These are phyloP conservation scores for Austroboletus niveus DNA, from an alignment of 1,284 basidiomycete genomes.

Conservation along the genomic window DNA sequence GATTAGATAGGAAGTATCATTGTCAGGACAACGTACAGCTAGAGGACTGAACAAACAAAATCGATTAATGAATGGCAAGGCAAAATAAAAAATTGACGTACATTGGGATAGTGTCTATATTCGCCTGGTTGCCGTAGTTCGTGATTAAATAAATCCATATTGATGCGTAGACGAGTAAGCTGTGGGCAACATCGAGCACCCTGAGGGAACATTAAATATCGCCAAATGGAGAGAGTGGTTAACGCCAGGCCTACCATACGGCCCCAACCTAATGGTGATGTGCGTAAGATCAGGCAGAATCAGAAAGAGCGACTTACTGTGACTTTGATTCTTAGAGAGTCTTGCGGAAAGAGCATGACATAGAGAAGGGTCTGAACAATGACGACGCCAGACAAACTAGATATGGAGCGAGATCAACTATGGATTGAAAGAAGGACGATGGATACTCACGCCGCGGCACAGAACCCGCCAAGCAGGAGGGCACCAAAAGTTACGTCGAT, in stretches of 20 bases:
- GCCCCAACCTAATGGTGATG: slow-evolving; percentile 22
- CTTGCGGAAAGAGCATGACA: slow-evolving; percentile 41
- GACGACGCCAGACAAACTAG: slow-evolving; percentile 45
- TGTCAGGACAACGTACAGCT: slow-evolving; percentile 35
- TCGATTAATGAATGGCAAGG: too few relatives aligned
- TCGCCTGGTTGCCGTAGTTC: slow-evolving; percentile 24
- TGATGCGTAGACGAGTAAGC: slow-evolving; percentile 27
- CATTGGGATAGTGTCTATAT: slow-evolving; percentile 27
- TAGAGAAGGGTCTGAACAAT: slow-evolving; percentile 43
- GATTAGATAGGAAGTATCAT: neutral
- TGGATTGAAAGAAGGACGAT: neutral
- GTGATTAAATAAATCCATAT: slow-evolving; percentile 32
- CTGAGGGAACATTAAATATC: slow-evolving; percentile 15
- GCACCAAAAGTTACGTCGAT: slow-evolving; percentile 39
- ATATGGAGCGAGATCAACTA: neutral
- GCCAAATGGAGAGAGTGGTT: neutral
- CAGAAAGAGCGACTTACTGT: slow-evolving; percentile 33
- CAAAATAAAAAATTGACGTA: slow-evolving; percentile 8
- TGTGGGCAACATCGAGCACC: slow-evolving; percentile 27
- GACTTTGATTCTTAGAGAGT: slow-evolving; percentile 32
- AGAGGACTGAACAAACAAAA: slow-evolving; percentile 34
- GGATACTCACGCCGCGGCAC: slow-evolving; percentile 38
- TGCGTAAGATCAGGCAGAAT: neutral
- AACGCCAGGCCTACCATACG: slow-evolving; percentile 20
- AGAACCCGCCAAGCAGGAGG: slow-evolving; percentile 42